A percentile compares a stretch with the other conserved stretches of the same genome.
phyloP scores from a whole-genome alignment of 768 basidiomycete species.

The Kwoniella heveanensis region DNA sequence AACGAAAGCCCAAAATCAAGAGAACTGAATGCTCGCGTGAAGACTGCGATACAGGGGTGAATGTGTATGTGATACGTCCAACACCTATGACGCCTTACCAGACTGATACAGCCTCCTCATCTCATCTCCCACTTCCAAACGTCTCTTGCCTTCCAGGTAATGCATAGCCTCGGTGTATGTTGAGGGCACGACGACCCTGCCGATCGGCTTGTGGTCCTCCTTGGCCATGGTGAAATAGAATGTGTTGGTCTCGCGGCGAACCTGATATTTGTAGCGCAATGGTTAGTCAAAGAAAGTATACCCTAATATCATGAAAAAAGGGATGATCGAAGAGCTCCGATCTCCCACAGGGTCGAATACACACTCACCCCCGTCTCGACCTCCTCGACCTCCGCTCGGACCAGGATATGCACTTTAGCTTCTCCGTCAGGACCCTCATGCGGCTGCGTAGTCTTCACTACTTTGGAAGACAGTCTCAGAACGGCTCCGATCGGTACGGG shows the following conservation, averaged over 20 bases:
- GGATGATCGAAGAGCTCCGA: no score
- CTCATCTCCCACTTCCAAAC: constrained; percentile 69
- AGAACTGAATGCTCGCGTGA: no score
- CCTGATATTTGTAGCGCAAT: no score
- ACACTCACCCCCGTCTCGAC: constrained; percentile 66
- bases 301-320: no score
- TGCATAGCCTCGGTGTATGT: constrained; percentile 71
- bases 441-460: constrained; percentile 65
- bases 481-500: constrained; percentile 85
- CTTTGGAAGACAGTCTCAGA: constrained; percentile 69
- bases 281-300: no score
- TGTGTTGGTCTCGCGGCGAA: constrained; percentile 58
- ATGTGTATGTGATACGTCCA: no score
- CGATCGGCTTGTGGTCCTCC: constrained; percentile 40
- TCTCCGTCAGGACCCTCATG: constrained; percentile 42
- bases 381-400: constrained; percentile 58
- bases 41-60: no score
- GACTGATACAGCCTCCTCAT: constrained; percentile 60
- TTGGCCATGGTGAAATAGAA: constrained; percentile 37
- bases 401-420: constrained; percentile 54
- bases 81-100: constrained; percentile 6
- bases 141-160: constrained; percentile 76
- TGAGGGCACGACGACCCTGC: constrained; percentile 39
- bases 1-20: neutral
- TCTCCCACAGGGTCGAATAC: neutral